Base-by-base conservation (phyloP, 805 yeast species). In the Candida parachauliodes region DNA sequence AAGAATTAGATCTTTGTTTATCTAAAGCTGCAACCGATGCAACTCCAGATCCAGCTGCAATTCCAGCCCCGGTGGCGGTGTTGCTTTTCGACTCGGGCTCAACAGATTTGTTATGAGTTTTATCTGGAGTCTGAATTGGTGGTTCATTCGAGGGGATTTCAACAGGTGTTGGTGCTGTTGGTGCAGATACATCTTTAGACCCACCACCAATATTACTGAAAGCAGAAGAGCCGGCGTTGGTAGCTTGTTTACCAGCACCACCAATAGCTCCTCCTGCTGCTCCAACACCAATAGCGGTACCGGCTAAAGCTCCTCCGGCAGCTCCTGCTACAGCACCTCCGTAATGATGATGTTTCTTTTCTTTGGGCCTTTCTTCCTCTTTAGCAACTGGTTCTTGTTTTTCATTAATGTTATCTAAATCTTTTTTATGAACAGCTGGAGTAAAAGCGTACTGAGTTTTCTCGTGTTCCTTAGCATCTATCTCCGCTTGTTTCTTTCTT, bases 351-450 rank as follows among this genome's bases (percentile, higher is more conserved):
- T 27, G 24, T 4, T 34, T 25, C 10, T 34, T 34, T 23, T 39
- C 41, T 14, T 40, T 48, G 44, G 44, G 41, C 43, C 52, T 47
- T 45, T 43, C 54, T 54, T 27, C 41, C 33, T 28, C 36, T 39
- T 28, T 25, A 12, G n/a, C 22, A 34, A 30, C 23, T 30, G 36
- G 35, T 28, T 33, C 29, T 19, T 28, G 31, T 18, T 37, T 47
- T 3, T 41, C 40, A 26, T 34, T 37, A 33, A 14, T 12, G 7
- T 34, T n/a, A n/a, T 34, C 11, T 17, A 34, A 28, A 21, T 34
- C 32, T 11, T 34, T 20, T n/a, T 28, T 28, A 10, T 28, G 23
- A 19, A 28, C 16, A 10, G 15, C 19, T 15, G 37, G 27, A 3
- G 37, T 28, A n/a, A 7, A 26, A 18, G 37, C 37, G 26, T 28